Percentiles rank a stretch among this genome's conserved stretches.
Conservation (phyloP, 805 yeast species). For the Metschnikowia arizonensis region DNA sequence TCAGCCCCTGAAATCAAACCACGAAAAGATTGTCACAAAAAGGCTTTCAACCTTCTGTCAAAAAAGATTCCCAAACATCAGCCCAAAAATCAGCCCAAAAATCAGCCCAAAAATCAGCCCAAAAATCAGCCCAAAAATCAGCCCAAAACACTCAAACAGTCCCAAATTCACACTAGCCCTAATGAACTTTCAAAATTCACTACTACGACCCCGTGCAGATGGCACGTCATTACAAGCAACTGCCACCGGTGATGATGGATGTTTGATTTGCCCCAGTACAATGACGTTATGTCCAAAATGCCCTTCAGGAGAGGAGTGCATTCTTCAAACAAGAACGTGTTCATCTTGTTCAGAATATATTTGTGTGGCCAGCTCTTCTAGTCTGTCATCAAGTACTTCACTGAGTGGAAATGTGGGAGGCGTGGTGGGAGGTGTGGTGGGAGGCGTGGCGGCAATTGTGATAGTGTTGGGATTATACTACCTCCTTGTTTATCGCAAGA, state of each 20-base stretch:
- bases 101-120: too few species aligned
- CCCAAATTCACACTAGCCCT: too few species aligned
- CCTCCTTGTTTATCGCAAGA: constrained; percentile 30
- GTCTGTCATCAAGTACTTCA: constrained; percentile 2
- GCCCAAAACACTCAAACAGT: too few species aligned
- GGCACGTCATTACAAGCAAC: constrained; percentile 8
- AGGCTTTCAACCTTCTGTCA: too few species aligned
- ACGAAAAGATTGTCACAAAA: too few species aligned
- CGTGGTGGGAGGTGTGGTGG: constrained; percentile 65
- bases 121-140: too few species aligned
- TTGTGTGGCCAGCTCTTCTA: constrained; percentile 8
- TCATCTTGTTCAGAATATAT: constrained; percentile 13
- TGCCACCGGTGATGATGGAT: constrained; percentile 30
- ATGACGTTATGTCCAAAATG: constrained; percentile 47
- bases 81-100: too few species aligned
- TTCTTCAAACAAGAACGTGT: constrained; percentile 14
- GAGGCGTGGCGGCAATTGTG: constrained; percentile 49
- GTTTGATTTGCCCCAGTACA: constrained; percentile 41
- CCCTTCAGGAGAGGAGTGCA: constrained; percentile 16
- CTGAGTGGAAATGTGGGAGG: constrained; percentile 68
- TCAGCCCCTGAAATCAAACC: too few species aligned
- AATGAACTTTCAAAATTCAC: not conserved
- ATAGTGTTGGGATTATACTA: constrained; percentile 34
- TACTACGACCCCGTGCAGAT: constrained; percentile 15
- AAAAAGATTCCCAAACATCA: too few species aligned